Evolutionary conservation across 306 rosid species (phyloP).

Genomic region (Trichosanthes cucumerina): DNA sequence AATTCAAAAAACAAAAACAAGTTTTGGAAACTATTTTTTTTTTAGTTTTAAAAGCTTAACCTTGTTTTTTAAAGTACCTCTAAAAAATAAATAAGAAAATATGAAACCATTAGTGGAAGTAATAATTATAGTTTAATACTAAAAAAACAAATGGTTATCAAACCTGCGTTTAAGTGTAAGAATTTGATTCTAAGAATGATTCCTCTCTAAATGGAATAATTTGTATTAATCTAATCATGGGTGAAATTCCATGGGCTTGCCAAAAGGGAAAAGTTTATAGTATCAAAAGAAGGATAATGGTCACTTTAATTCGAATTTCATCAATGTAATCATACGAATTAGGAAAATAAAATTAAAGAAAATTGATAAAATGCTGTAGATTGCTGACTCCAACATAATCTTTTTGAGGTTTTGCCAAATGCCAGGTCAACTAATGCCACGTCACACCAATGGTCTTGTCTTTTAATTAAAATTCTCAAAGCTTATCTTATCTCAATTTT

Average conservation of each 20-base stretch:
- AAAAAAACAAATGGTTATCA: no score
- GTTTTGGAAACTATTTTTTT: no score
- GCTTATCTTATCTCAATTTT: background rate
- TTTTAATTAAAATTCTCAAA: background rate
- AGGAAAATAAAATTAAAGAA: background rate
- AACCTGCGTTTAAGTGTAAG: no score
- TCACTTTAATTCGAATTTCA: background rate
- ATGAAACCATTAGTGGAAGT: no score
- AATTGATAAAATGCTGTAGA: background rate
- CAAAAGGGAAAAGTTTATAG: background rate
- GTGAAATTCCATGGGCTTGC: background rate
- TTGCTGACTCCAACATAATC: constrained; percentile 2
- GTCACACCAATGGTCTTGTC: background rate
- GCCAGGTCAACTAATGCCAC: constrained; percentile 9
- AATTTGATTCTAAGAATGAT: background rate
- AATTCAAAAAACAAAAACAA: no score
- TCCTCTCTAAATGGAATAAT: background rate
- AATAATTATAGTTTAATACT: no score
- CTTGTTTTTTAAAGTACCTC: no score
- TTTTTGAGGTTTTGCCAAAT: background rate
- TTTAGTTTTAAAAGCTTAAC: no score
- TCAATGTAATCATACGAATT: background rate
- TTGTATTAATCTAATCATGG: background rate
- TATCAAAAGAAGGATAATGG: background rate
- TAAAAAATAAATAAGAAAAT: no score